Conservation (phyloP, 1,284 basidiomycete species). For the Ganoderma lucidum region DNA sequence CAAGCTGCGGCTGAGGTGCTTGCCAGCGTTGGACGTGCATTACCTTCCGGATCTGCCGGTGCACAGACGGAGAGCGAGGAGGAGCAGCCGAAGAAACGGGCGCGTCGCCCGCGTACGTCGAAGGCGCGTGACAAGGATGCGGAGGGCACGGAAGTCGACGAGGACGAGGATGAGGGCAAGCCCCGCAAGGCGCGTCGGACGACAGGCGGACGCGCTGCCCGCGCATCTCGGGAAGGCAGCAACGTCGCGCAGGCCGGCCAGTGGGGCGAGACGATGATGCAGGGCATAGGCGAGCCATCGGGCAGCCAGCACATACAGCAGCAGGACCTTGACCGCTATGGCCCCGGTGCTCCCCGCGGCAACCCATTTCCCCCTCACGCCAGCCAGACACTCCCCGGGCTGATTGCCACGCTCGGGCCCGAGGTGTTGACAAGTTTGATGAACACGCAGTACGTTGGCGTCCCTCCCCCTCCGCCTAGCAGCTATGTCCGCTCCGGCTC, state of each 20-base stretch:
- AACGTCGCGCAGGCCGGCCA: conserved; percentile 31
- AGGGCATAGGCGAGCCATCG: conserved; percentile 33
- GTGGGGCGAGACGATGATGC: conserved; percentile 38
- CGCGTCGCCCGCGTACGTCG: conserved; percentile 51
- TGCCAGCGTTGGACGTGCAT: conserved; percentile 75
- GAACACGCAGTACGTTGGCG: conserved; percentile 43
- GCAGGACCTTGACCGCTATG: conserved; percentile 33
- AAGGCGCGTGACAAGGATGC: conserved; percentile 52
- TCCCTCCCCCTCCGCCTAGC: conserved; percentile 41
- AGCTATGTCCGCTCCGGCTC: conserved; percentile 68
- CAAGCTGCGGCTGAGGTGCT: conserved; percentile 86
- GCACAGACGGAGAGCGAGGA: conserved; percentile 65
- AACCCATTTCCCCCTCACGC: conserved; percentile 48
- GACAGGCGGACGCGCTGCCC: conserved; percentile 13
- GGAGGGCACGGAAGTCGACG: conserved; percentile 40
- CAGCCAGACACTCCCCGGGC: conserved; percentile 66
- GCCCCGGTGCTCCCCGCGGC: conserved; percentile 40
- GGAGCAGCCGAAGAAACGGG: conserved; percentile 63
- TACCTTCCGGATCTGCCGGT: conserved; percentile 46
- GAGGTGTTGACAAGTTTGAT: conserved; percentile 41
- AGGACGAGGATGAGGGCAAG: conserved; percentile 56
- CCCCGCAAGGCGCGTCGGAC: conserved; percentile 25
- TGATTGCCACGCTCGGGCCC: conserved; percentile 54
- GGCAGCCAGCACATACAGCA: conserved; percentile 18
- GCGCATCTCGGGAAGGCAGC: conserved; percentile 32